Base-by-base conservation (phyloP, 2,329 filamentous ascomycete species). In the Zopfia rhizophila region DNA sequence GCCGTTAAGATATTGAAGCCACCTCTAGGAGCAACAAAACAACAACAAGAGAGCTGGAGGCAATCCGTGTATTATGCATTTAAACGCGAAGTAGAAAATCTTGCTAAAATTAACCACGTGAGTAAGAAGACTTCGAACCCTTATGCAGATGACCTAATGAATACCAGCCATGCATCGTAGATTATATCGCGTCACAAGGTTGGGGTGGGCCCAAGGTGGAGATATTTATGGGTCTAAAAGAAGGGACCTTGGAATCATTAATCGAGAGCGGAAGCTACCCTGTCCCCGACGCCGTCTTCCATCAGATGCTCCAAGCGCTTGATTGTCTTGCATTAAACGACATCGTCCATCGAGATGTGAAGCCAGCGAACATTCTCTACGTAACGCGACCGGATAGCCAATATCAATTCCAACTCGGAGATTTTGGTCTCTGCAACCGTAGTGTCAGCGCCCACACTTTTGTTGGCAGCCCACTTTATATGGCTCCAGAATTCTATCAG, bases 361-460 rank as follows among this genome's bases (percentile, higher is more conserved):
- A 41, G 3, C 29, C 10, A 17, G 28, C 28, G n/a, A 63, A 63
- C 28, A 61, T 63, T 40, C 58, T 63, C 44, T 63, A 56, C 38
- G 35, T 33, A 25, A 16, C 12, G 14, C 3, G 14, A 25, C 37
- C 30, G 10, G 36, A 43, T 23, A 40, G 45, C 10, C 7, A 21
- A 8, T 48, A 48, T 40, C 14, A 16, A 13, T 64, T 60, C 30
- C 36, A 52, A 17, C 51, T 64, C 16, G 47, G 45, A 22, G 59
- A 63, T 46, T 58, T 62, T 51, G 57, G 60, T 4, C 45, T 55
- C 30, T 46, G 40, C 30, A 58, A 53, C 37, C 13, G 13, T 22
- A 25, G 33, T 28, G 17, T 8, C 19, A 19, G 14, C 7, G 44
- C 57, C 23, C 25, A 17, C 16, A 53, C 36, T 5, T 19, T n/a